Percentiles rank a stretch among this genome's conserved stretches.
phyloP scores from a whole-genome alignment of 768 basidiomycete genomes.

The Ephemerocybe angulata region DNA sequence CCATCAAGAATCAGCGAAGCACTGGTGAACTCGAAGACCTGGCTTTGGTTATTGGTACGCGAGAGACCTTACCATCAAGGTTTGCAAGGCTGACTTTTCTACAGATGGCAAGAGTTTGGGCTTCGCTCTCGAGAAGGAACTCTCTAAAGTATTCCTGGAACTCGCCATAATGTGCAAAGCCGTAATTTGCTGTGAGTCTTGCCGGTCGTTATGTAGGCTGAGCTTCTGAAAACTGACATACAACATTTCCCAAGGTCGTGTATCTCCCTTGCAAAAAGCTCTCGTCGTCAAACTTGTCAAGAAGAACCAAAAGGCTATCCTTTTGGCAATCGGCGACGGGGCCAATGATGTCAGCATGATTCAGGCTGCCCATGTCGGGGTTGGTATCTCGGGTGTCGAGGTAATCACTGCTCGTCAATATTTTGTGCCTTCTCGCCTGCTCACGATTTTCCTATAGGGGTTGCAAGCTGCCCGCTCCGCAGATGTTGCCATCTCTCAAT shows the following conservation, averaged over 20 bases:
- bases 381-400: constrained; percentile 97
- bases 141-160: constrained; percentile 88
- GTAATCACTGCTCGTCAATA: constrained; percentile 36
- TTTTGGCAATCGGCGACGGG: constrained; percentile 97
- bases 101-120: constrained; percentile 92
- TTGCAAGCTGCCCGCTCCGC: constrained; percentile 97
- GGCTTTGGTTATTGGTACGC: constrained; percentile 86
- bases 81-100: constrained; percentile 8
- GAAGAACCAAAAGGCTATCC: constrained; percentile 88
- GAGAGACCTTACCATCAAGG: background rate
- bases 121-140: constrained; percentile 90
- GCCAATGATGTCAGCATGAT: constrained; percentile 99
- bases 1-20: constrained; percentile 90
- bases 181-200: constrained; percentile 86
- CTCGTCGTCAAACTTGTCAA: constrained; percentile 98
- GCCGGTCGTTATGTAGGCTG: too few species aligned
- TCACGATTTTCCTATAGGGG: constrained; percentile 48
- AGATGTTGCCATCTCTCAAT: constrained; percentile 97
- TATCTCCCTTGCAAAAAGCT: constrained; percentile 96
- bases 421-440: background rate
- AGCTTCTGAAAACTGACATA: background rate
- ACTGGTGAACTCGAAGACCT: constrained; percentile 93
- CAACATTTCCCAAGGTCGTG: constrained; percentile 61
- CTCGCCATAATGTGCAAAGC: constrained; percentile 98
- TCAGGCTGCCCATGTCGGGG: constrained; percentile 95